phyloP scores from a whole-genome alignment of 805 yeast species.

The Kazachstania viticola region DNA sequence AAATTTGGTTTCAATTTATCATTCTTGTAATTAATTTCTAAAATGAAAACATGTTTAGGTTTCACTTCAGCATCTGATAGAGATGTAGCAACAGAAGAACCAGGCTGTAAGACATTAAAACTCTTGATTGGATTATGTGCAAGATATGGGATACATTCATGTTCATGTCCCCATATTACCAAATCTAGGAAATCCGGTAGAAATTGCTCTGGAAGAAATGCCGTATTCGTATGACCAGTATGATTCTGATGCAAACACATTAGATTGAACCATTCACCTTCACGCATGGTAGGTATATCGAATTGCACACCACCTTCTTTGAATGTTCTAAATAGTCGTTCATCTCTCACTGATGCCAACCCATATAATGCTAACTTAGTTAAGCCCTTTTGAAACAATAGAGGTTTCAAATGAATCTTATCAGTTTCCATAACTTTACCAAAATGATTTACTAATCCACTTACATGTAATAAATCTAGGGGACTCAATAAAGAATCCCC shows the following conservation, averaged over 20 bases:
- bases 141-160: slow-evolving; percentile 76
- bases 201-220: slow-evolving; percentile 74
- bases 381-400: slow-evolving; percentile 69
- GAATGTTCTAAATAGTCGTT: slow-evolving; percentile 71
- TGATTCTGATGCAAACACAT: slow-evolving; percentile 91
- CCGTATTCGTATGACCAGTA: slow-evolving; percentile 64
- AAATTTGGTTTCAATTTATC: slow-evolving; percentile 46
- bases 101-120: slow-evolving; percentile 80
- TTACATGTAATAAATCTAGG: slow-evolving; percentile 67
- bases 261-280: slow-evolving; percentile 69
- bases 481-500: slow-evolving; percentile 79
- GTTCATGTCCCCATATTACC: slow-evolving; percentile 96
- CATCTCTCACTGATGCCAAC: slow-evolving; percentile 79
- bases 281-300: slow-evolving; percentile 48
- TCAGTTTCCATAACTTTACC: slow-evolving; percentile 75
- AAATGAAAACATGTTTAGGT: slow-evolving; percentile 60
- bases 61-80: slow-evolving; percentile 74
- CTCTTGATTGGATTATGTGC: slow-evolving; percentile 41
- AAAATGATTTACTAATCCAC: slow-evolving; percentile 82
- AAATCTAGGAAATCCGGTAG: slow-evolving; percentile 74
- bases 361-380: slow-evolving; percentile 85
- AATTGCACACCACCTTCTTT: slow-evolving; percentile 72
- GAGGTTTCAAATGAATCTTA: slow-evolving; percentile 59
- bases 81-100: slow-evolving; percentile 89
- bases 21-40: slow-evolving; percentile 49